phyloP scores from a whole-genome alignment of 108 stramenopile species.

The Fistulifera pelliculosa region DNA sequence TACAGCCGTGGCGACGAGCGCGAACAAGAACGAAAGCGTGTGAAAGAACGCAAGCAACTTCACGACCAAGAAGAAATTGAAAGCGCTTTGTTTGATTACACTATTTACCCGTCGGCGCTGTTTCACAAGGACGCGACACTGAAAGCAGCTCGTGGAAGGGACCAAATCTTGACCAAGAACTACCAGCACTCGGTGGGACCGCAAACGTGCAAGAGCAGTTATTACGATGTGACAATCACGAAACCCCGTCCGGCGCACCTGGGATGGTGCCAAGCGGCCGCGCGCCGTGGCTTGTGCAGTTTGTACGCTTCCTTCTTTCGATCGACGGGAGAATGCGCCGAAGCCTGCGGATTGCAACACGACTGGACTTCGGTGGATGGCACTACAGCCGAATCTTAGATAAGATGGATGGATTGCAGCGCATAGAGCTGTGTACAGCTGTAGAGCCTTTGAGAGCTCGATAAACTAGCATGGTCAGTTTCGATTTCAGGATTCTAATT shows the following conservation, averaged over 20 bases:
- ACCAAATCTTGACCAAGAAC: constrained; percentile 47
- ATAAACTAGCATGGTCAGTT: no score
- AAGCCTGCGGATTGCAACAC: constrained; percentile 63
- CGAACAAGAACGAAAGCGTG: constrained; percentile 55
- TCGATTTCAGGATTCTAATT: no score
- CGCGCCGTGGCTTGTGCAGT: constrained; percentile 71
- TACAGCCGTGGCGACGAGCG: constrained; percentile 65
- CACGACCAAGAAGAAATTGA: constrained; percentile 84
- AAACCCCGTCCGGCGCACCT: constrained; percentile 61
- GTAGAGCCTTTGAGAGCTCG: no score
- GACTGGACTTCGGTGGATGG: constrained; percentile 4
- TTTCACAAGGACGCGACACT: constrained; percentile 84
- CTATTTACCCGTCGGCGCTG: constrained; percentile 77
- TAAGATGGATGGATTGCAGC: no score
- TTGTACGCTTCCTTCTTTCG: constrained; percentile 81
- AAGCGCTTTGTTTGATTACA: constrained; percentile 83
- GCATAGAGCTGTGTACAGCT: no score
- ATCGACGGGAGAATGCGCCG: constrained; percentile 59
- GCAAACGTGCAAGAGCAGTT: constrained; percentile 64
- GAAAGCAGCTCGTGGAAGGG: constrained; percentile 71
- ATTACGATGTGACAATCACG: constrained; percentile 84
- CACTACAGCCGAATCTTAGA: no score
- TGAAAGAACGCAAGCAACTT: constrained; percentile 76
- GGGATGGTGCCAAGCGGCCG: constrained; percentile 82
- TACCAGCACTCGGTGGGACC: constrained; percentile 41